Conservation (phyloP, 768 basidiomycete genomes). For the Trametes gibbosa region DNA sequence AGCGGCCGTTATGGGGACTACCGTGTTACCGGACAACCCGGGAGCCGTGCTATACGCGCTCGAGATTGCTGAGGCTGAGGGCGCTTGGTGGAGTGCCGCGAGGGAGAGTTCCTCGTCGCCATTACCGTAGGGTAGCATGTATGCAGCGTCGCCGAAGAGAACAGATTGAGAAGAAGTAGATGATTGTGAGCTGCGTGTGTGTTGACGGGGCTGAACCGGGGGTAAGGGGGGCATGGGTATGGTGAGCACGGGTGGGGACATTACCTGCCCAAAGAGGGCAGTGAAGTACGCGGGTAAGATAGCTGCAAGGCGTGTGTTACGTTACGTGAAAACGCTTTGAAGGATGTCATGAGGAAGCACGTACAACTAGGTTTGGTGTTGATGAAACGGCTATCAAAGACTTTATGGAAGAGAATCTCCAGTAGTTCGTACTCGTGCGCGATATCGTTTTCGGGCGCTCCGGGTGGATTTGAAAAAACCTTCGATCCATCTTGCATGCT, state of each 20-base stretch:
- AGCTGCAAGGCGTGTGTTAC: no score
- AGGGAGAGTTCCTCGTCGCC: constrained; percentile 1
- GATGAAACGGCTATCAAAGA: constrained; percentile 71
- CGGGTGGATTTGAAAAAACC: neutral
- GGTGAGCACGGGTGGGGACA: constrained; percentile 55
- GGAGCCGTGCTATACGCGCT: neutral
- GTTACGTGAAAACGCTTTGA: no score
- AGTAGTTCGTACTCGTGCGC: constrained; percentile 70
- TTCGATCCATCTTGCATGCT: constrained; percentile 33
- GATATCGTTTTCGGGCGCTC: neutral
- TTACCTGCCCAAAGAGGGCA: constrained; percentile 65
- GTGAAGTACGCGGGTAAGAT: constrained; percentile 67
- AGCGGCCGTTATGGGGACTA: neutral
- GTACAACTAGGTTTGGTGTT: constrained; percentile 66
- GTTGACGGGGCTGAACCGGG: constrained; percentile 47
- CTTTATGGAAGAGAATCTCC: constrained; percentile 61
- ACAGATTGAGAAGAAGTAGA: neutral
- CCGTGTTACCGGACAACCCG: neutral
- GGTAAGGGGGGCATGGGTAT: constrained; percentile 72
- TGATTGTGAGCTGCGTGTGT: neutral
- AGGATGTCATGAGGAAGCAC: constrained; percentile 22
- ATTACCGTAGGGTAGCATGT: neutral
- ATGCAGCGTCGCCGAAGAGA: neutral
- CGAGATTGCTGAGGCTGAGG: neutral
- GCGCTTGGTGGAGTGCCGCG: neutral